Base-by-base conservation (phyloP, 164 flowering plant genomes). In the Cinnamomum chago region DNA sequence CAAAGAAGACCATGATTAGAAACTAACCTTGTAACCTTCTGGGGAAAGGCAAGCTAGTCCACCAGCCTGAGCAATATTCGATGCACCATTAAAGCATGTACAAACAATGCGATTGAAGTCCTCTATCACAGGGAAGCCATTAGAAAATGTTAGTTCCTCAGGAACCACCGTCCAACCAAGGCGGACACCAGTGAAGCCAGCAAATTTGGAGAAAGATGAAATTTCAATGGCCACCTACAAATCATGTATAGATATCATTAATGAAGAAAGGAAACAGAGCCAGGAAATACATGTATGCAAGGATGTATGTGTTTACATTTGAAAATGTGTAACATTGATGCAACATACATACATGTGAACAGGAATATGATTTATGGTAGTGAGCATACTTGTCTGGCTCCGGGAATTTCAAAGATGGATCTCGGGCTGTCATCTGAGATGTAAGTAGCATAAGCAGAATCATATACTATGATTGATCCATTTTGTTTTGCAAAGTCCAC, bases 81-180 rank as follows among this genome's bases (percentile, higher is more conserved):
- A 89, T 51, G 95, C 90, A 15, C 93, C 95, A 73, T 89, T 91
- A 72, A 89, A 91, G 77, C 90, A 86, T 18, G 95, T 91, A 73
- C 86, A 84, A 20, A 91, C 84, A 67, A 89, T 79, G 50, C 93
- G 85, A 70, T 88, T 74, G 70, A 75, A 91, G 76, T 91, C 95
- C 23, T 86, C 79, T 64, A 86, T 81, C 28, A 91, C 85, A 0
- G 92, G 90, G 76, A 73, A 84, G n/a, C 90, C 91, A 78, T 91
- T 85, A 7, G 92, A 81, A 71, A 76, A 91, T 3, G 62, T n/a
- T 2, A 91, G 81, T 80, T 86, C 85, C 40, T 88, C 84, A 11
- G 93, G 93, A 15, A 91, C 88, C 58, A 88, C 90, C 1, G 95
- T 91, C 95, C 95, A 91, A 3, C 93, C 93, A 40, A 91, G 90